These are phyloP conservation scores for Talaromyces sp. DNA, from an alignment of 2,329 filamentous ascomycete species.

Conservation along the genomic window DNA sequence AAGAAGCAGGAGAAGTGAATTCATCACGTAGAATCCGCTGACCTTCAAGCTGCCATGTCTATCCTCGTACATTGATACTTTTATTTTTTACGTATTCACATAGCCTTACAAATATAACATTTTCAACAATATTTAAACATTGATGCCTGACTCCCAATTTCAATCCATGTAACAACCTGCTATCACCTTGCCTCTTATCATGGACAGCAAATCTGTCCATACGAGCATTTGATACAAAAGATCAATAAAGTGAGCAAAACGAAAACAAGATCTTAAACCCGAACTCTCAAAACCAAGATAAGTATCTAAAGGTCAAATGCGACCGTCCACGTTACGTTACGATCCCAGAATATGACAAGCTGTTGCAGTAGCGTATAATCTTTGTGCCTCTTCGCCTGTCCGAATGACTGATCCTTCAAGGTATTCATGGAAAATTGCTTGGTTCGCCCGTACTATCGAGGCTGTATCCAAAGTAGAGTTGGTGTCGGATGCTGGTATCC, in stretches of 20 bases:
- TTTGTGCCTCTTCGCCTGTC: background rate
- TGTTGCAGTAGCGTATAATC: conserved; percentile 36
- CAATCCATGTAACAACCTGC: background rate
- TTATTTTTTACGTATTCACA: no score
- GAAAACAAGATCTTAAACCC: conserved; percentile 36
- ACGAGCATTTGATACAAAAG: conserved; percentile 34
- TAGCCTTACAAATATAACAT: no score
- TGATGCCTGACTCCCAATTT: background rate
- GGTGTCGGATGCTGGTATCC: background rate
- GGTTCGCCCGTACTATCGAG: background rate
- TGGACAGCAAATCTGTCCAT: background rate
- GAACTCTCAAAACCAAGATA: conserved; percentile 35
- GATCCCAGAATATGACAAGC: conserved; percentile 45
- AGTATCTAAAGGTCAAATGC: conserved; percentile 41
- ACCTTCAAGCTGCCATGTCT: no score
- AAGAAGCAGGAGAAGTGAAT: background rate
- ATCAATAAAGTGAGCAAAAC: conserved; percentile 38
- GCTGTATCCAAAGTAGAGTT: background rate
- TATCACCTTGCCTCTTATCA: background rate
- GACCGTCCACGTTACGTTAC: conserved; percentile 41
- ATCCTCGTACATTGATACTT: no score
- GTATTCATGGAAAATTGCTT: background rate
- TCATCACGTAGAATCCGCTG: background rate
- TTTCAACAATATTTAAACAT: no score
- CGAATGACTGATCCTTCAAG: background rate